These are phyloP conservation scores for Hirsutella thompsonii DNA, from an alignment of 2,329 filamentous ascomycete genomes.

Conservation along the genomic window DNA sequence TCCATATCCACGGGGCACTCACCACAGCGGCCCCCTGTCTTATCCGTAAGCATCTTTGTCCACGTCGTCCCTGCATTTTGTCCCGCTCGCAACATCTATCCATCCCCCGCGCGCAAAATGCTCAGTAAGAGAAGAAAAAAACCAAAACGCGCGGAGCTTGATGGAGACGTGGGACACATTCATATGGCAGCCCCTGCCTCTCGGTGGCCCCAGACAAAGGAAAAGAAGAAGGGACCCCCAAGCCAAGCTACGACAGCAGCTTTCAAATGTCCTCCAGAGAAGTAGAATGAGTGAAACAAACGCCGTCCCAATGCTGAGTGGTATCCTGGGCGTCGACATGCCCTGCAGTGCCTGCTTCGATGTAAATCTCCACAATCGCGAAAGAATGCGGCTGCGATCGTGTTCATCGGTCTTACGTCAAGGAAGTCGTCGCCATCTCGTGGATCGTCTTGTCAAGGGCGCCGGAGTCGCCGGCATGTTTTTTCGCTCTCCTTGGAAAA, in stretches of 20 bases:
- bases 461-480: neutral
- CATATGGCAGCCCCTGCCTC: neutral
- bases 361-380: neutral
- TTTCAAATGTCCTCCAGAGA: neutral
- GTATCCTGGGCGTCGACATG: neutral
- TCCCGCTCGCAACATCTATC: too few relatives aligned
- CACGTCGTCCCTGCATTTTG: too few relatives aligned
- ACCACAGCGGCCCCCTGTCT: neutral
- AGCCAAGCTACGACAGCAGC: neutral
- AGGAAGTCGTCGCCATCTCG: neutral
- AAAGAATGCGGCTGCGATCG: neutral
- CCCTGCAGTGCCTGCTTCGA: neutral
- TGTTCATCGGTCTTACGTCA: neutral
- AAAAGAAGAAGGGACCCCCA: neutral
- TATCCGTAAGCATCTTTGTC: too few relatives aligned
- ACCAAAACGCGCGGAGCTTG: neutral
- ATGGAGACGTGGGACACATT: neutral
- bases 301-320: neutral
- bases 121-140: neutral
- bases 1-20: neutral
- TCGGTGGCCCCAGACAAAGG: neutral
- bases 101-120: neutral
- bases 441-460: neutral
- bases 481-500: conserved; percentile 11
- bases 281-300: neutral